Evolutionary conservation across 2,329 filamentous ascomycete genomes (phyloP).

Genomic region (Septoria linicola): DNA sequence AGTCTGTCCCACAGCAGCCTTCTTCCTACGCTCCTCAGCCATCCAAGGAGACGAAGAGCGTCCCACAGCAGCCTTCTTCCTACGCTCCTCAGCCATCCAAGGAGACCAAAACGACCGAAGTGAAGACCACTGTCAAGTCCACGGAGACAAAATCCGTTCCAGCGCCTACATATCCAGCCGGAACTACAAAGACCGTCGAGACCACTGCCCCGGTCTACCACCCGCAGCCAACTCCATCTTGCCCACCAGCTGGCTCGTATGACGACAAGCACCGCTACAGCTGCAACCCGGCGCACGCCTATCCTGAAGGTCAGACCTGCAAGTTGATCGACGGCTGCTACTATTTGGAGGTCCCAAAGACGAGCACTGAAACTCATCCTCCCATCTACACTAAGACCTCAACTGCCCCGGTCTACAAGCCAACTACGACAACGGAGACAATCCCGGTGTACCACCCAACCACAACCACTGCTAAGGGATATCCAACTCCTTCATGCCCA

Average conservation of each 20-base stretch:
- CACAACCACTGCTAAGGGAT: no score
- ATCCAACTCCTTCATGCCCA: no score
- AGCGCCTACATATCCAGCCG: background rate
- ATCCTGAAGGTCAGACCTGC: background rate
- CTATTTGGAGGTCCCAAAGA: constrained; percentile 13
- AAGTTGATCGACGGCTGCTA: constrained; percentile 14
- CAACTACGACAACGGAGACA: background rate
- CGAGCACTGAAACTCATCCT: background rate
- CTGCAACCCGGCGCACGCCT: background rate
- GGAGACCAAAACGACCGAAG: background rate
- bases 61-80: no score
- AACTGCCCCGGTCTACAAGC: background rate
- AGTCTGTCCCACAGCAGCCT: no score
- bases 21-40: no score
- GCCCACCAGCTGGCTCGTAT: background rate
- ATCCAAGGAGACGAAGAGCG: no score
- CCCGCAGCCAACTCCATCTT: background rate
- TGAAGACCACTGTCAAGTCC: background rate
- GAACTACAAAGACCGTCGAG: background rate
- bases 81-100: background rate
- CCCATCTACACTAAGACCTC: background rate
- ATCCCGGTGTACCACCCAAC: background rate
- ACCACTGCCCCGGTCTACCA: no score
- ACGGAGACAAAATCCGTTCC: background rate
- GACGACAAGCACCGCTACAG: background rate